Evolutionary conservation across 2,329 filamentous ascomycete genomes (phyloP), one percentile per base, ranked within the genome.

Genomic region (Apiospora aurea): DNA sequence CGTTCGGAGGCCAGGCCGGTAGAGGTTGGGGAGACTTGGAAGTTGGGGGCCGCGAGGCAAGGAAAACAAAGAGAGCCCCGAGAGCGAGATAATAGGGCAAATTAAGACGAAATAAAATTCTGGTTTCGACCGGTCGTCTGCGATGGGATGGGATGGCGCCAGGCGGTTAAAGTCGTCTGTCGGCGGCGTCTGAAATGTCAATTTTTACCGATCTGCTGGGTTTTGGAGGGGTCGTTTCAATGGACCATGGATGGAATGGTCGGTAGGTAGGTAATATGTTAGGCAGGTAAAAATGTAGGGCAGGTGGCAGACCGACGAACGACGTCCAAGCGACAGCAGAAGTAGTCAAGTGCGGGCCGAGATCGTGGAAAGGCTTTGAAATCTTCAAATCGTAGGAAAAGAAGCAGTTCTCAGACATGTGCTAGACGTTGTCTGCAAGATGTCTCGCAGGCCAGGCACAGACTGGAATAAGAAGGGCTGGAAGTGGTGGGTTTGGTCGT

Each of bases 81-180:
- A 68, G 44, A 46, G 41, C n/a, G 8, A 34, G 18, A 34, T 10
- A 61, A 29, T 3, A 41, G 57, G 68, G 44, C 68, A 53, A 53
- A 47, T 21, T 44, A 57, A 61, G 46, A 24, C 46, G 64, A 67
- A 49, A 66, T 64, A n/a, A 64, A 64, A 64, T 64, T 64, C 7
- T 8, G 34, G 5, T 64, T 34, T 64, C 34, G 57, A 34, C 57
- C 13, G 26, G 34, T 41, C 57, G 57, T 64, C 34, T 64, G 57
- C 41, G 57, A 14, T 64, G 57, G 34, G 57, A 26, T 64, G 57
- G 57, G 41, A 41, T 41, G 57, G 57, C 57, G 57, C 57, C 57
- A 64, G 57, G 57, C 57, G 57, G 57, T 64, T 64, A 64, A 64
- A n/a, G 57, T 64, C 67, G 67, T 69, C 67, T 68, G 67, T 34